These are phyloP conservation scores for Pholiota adiposa DNA, from an alignment of 1,284 basidiomycete genomes.

Conservation along the genomic window DNA sequence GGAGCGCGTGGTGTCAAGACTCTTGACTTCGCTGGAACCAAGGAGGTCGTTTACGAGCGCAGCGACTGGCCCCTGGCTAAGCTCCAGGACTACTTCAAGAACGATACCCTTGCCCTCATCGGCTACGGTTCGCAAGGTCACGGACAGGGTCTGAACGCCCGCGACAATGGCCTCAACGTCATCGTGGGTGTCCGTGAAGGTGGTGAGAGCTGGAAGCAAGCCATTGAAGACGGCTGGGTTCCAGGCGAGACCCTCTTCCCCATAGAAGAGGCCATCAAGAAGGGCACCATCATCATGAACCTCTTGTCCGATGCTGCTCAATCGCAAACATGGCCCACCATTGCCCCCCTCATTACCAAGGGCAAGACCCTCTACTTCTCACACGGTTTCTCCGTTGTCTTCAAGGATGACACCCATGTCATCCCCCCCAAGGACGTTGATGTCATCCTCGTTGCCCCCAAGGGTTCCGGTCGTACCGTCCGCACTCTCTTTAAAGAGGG, in stretches of 20 bases:
- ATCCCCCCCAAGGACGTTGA: slow-evolving; percentile 93
- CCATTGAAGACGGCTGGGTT: slow-evolving; percentile 96
- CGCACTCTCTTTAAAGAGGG: slow-evolving; percentile 99
- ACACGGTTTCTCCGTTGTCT: slow-evolving; percentile 99
- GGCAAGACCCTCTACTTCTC: slow-evolving; percentile 99
- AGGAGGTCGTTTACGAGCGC: slow-evolving; percentile 97
- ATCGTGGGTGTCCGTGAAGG: slow-evolving; percentile 98
- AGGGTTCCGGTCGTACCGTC: slow-evolving; percentile 98
- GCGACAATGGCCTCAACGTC: slow-evolving; percentile 98
- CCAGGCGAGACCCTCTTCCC: slow-evolving; percentile 98
- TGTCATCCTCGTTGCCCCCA: slow-evolving; percentile 98
- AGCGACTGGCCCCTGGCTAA: slow-evolving; percentile 98
- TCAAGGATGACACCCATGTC: slow-evolving; percentile 97
- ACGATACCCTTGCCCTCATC: slow-evolving; percentile 98
- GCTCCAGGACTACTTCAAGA: slow-evolving; percentile 99
- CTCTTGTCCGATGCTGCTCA: slow-evolving; percentile 98
- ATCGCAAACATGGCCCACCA: slow-evolving; percentile 89
- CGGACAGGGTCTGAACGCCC: slow-evolving; percentile 97
- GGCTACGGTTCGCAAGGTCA: slow-evolving; percentile 99
- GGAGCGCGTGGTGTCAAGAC: slow-evolving; percentile 88
- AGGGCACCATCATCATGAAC: slow-evolving; percentile 99
- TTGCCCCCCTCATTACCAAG: slow-evolving; percentile 95
- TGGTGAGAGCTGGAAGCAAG: slow-evolving; percentile 97
- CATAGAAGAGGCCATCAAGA: slow-evolving; percentile 96
- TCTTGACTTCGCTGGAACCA: slow-evolving; percentile 95